Base-by-base conservation (phyloP, 345 rosid species). In the Citrus reticulata region DNA sequence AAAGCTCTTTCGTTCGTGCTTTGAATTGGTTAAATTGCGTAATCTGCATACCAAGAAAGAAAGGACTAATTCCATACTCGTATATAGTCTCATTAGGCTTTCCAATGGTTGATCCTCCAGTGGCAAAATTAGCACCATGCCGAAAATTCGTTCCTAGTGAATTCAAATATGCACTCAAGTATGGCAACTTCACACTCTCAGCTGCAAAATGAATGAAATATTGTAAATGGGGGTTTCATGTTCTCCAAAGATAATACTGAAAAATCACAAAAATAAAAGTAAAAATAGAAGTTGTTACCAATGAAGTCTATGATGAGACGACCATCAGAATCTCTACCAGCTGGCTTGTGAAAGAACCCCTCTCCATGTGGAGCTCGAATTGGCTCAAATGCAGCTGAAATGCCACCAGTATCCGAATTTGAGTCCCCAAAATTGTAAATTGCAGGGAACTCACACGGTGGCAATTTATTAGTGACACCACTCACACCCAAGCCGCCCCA, bases 361-460 rank as follows among this genome's bases (percentile, higher is more conserved):
- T 84, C 83, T 24, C 97, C 98, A 39, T 87, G 81, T 0, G 96
- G 97, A 4, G 87, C 81, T 14, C 59, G 75, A 25, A 88, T 85
- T 4, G 92, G 97, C 4, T 86, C 92, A 74, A 94, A 90, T 0
- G 98, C 92, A 37, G 97, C 95, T 20, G 96, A 94, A 40, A 90
- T 88, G 27, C 95, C 97, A 49, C 97, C 96, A 0, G 96, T 93
- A 77, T 93, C 96, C 25, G 98, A 88, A 79, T 94, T 92, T 27
- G 98, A 93, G 74, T 94, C 97, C 17, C 98, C 98, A 40, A 93
- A 94, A 86, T 92, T 94, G 88, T 94, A 93, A 57, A 94, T 87
- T 20, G 96, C 98, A 13, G 91, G 89, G 54, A 94, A 91, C 25
- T 68, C 77, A 72, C 97, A 94, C 9, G 71, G 80, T 0, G 86